Evolutionary conservation across 2,329 filamentous ascomycete genomes (phyloP).

Genomic region (Orbilia quercus): DNA sequence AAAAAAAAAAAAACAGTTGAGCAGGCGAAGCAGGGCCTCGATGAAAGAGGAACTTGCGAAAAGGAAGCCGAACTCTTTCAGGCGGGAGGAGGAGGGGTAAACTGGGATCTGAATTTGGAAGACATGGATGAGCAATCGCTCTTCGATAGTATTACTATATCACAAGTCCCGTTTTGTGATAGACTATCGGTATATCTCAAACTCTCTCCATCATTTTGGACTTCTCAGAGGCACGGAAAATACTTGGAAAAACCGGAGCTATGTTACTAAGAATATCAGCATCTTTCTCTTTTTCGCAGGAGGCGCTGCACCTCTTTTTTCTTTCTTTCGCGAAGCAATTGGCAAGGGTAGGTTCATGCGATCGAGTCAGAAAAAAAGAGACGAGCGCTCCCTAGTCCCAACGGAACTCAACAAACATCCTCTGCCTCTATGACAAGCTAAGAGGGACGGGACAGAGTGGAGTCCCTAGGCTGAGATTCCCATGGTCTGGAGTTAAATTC

Average conservation of each 20-base stretch:
- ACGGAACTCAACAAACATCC: slow-evolving; percentile 35
- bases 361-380: slow-evolving; percentile 50
- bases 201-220: not conserved
- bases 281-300: slow-evolving; percentile 10
- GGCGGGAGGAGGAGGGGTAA: slow-evolving; percentile 43
- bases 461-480: slow-evolving; percentile 38
- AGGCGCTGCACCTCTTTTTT: slow-evolving; percentile 35
- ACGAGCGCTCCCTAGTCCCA: slow-evolving; percentile 41
- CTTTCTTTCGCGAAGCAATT: slow-evolving; percentile 30
- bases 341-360: slow-evolving; percentile 53
- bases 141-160: slow-evolving; percentile 26
- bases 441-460: slow-evolving; percentile 56
- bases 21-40: slow-evolving; percentile 49
- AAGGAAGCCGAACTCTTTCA: slow-evolving; percentile 37
- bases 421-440: slow-evolving; percentile 8
- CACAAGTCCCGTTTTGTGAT: slow-evolving; percentile 28
- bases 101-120: slow-evolving; percentile 19
- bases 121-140: slow-evolving; percentile 23
- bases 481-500: slow-evolving; percentile 43
- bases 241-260: not conserved
- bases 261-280: slow-evolving; percentile 26
- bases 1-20: slow-evolving; percentile 44
- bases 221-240: slow-evolving; percentile 6
- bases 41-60: slow-evolving; percentile 55
- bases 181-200: slow-evolving; percentile 10